These are phyloP conservation scores for Penicillium salamii DNA, from an alignment of 495 filamentous ascomycete species.

Conservation along the genomic window DNA sequence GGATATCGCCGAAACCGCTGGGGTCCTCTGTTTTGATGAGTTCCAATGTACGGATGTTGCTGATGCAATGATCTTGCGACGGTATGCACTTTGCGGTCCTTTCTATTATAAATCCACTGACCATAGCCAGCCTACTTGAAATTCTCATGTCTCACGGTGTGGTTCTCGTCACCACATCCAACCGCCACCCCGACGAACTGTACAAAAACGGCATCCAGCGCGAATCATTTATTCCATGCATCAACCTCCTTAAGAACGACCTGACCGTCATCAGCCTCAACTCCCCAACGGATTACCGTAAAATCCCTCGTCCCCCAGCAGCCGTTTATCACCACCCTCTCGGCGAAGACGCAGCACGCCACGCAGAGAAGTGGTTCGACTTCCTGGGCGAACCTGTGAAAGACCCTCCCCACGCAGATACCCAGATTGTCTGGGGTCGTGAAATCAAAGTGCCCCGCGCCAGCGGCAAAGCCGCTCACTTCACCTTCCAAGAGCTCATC, in stretches of 20 bases:
- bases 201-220: conserved; percentile 99
- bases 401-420: conserved; percentile 71
- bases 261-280: conserved; percentile 91
- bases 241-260: conserved; percentile 79
- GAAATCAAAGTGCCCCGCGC: conserved; percentile 83
- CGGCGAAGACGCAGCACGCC: conserved; percentile 68
- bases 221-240: conserved; percentile 91
- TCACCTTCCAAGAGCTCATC: conserved; percentile 87
- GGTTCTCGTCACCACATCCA: conserved; percentile 94
- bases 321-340: conserved; percentile 90
- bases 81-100: conserved; percentile 42
- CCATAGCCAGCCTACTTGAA: conserved; percentile 66
- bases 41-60: conserved; percentile 99
- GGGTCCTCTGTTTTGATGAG: conserved; percentile 95
- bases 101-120: neutral
- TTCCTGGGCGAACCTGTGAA: conserved; percentile 82
- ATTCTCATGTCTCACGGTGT: conserved; percentile 93
- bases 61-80: conserved; percentile 94
- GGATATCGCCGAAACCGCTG: conserved; percentile 79
- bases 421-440: conserved; percentile 90
- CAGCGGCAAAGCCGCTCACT: conserved; percentile 83
- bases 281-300: conserved; percentile 94
- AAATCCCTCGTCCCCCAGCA: conserved; percentile 88
- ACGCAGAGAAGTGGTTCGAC: conserved; percentile 91
- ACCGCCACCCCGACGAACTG: conserved; percentile 90